phyloP scores from a whole-genome alignment of 768 basidiomycete genomes.

The Amanita pallidorosea region DNA sequence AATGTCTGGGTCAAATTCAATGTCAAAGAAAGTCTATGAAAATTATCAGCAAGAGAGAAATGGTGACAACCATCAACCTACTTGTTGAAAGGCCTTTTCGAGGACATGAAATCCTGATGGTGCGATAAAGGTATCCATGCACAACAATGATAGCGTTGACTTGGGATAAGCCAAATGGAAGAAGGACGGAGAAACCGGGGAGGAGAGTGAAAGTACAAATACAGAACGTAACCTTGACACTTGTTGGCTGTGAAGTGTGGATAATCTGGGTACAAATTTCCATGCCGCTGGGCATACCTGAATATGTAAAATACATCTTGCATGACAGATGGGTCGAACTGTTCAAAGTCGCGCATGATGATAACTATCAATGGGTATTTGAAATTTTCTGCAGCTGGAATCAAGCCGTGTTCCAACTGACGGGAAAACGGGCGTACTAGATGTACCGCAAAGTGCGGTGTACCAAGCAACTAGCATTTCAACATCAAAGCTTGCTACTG shows the following conservation, averaged over 20 bases:
- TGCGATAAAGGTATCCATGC: conserved; percentile 38
- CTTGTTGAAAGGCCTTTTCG: conserved; percentile 45
- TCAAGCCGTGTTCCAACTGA: neutral
- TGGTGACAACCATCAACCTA: conserved; percentile 13
- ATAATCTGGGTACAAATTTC: neutral
- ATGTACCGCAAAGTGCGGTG: conserved; percentile 22
- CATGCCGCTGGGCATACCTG: conserved; percentile 32
- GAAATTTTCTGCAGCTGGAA: conserved; percentile 1
- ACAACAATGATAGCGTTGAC: conserved; percentile 45
- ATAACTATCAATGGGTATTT: conserved; percentile 35
- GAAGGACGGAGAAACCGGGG: conserved; percentile 45
- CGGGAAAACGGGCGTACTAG: conserved; percentile 18
- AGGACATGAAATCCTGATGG: conserved; percentile 38
- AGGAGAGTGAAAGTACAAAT: conserved; percentile 53
- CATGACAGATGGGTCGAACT: conserved; percentile 49
- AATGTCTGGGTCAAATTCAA: conserved; percentile 46
- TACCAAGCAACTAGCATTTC: conserved; percentile 52
- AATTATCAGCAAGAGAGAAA: neutral
- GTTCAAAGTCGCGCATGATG: conserved; percentile 66
- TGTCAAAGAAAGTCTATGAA: conserved; percentile 44
- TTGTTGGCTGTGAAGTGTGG: conserved; percentile 32
- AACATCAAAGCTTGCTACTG: conserved; percentile 55
- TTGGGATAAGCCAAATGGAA: conserved; percentile 51
- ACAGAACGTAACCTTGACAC: conserved; percentile 46
- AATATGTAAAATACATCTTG: conserved; percentile 65